Conservation (phyloP, 202 grass and related monocot species). For the Carex sylvatica region DNA sequence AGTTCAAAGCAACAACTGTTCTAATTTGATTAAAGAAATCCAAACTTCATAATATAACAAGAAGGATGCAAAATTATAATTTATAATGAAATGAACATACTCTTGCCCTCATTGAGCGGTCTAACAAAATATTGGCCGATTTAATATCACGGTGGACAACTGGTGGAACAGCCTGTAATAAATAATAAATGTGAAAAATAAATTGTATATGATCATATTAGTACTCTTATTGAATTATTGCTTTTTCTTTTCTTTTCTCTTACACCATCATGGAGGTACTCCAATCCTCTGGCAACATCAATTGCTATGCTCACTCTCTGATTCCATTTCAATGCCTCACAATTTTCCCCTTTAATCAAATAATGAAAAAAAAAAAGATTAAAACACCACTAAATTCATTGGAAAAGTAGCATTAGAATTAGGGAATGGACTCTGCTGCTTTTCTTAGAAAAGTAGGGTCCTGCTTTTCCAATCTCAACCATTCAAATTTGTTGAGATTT, state of each 20-base stretch:
- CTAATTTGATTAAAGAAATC: background rate
- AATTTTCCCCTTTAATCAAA: conserved; percentile 53
- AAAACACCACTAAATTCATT: background rate
- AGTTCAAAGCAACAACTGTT: too few relatives aligned
- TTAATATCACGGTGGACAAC: conserved; percentile 96
- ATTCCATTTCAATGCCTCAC: conserved; percentile 60
- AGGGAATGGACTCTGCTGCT: too few relatives aligned
- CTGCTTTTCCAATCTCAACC: too few relatives aligned
- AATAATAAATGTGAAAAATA: conserved; percentile 21
- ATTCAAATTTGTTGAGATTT: too few relatives aligned
- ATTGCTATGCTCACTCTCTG: conserved; percentile 85
- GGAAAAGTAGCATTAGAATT: background rate
- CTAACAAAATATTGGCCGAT: conserved; percentile 95
- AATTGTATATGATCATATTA: background rate
- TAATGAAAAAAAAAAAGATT: conserved; percentile 19
- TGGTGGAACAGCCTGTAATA: conserved; percentile 86
- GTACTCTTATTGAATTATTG: background rate
- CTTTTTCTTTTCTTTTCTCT: conserved; percentile 4
- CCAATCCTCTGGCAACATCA: conserved; percentile 93
- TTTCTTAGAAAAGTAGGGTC: too few relatives aligned
- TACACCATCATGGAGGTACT: conserved; percentile 98
- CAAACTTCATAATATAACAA: background rate
- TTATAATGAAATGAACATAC: conserved; percentile 39
- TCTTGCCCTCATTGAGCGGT: conserved; percentile 85
- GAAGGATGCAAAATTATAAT: background rate